These are phyloP conservation scores for Paradendryphiella salina DNA, from an alignment of 2,329 filamentous ascomycete species.

Conservation along the genomic window DNA sequence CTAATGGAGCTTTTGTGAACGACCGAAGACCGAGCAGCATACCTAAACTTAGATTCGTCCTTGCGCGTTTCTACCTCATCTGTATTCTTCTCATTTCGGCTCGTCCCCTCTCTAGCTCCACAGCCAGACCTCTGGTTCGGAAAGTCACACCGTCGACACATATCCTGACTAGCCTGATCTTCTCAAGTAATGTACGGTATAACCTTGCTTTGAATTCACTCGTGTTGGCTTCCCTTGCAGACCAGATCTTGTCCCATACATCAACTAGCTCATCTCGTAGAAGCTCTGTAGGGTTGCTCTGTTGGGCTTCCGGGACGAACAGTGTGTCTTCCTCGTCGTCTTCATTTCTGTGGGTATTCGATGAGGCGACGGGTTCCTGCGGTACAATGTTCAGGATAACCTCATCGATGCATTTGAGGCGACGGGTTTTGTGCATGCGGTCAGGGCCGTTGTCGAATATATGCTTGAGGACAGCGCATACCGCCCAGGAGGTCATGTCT, in stretches of 20 bases:
- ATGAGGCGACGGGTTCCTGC: constrained; percentile 4
- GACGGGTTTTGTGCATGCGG: constrained; percentile 16
- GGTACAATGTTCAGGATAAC: constrained; percentile 40
- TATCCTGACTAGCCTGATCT: constrained; percentile 37
- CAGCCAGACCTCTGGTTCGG: constrained; percentile 32
- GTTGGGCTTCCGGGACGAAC: background rate
- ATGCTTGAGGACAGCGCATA: constrained; percentile 41
- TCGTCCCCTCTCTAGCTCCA: constrained; percentile 41
- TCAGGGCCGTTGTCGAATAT: constrained; percentile 34
- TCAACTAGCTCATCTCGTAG: constrained; percentile 27
- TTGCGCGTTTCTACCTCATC: constrained; percentile 23
- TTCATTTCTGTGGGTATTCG: background rate
- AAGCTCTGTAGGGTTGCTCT: background rate
- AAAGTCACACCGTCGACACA: constrained; percentile 37
- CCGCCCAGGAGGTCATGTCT: constrained; percentile 39
- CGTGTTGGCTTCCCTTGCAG: constrained; percentile 29
- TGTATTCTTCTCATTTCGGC: constrained; percentile 36
- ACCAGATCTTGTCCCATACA: constrained; percentile 44
- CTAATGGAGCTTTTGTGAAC: background rate
- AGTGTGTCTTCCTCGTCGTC: background rate
- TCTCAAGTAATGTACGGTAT: constrained; percentile 34
- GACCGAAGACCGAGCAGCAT: background rate
- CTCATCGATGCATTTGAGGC: constrained; percentile 32
- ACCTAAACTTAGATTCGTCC: background rate
- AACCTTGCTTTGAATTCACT: constrained; percentile 16